Conservation (phyloP, 495 filamentous ascomycete species). For the Xylaria flabelliformis region DNA sequence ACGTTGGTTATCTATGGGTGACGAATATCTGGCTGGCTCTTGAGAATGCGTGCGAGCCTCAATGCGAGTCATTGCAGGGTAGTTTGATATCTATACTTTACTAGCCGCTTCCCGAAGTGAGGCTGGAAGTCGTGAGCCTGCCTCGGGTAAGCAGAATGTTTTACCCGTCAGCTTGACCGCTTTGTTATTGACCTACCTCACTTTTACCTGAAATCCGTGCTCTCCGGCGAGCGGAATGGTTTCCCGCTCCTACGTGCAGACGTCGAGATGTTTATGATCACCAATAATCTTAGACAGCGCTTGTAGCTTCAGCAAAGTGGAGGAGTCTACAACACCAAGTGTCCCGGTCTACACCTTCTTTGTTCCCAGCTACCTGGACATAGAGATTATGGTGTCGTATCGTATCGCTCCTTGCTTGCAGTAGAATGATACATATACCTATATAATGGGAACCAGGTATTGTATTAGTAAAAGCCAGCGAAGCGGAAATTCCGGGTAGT, state of each 20-base stretch:
- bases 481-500: not conserved
- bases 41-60: not conserved
- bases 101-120: constrained; percentile 14
- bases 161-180: constrained; percentile 8
- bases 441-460: not conserved
- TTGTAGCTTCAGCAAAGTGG: not conserved
- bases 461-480: not conserved
- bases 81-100: not conserved
- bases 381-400: constrained; percentile 13
- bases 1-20: not conserved
- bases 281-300: not conserved
- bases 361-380: not conserved
- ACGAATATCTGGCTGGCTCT: not conserved
- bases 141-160: constrained; percentile 6
- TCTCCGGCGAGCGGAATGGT: not conserved
- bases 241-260: not conserved
- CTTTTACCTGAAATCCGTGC: not conserved
- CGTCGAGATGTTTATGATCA: not conserved
- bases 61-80: not conserved
- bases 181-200: not conserved
- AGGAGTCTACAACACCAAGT: not conserved
- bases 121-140: constrained; percentile 4
- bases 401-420: not conserved
- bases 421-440: not conserved
- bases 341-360: not conserved